These are phyloP conservation scores for Paramyrothecium sp. DNA, from an alignment of 2,329 filamentous ascomycete genomes.

Conservation along the genomic window DNA sequence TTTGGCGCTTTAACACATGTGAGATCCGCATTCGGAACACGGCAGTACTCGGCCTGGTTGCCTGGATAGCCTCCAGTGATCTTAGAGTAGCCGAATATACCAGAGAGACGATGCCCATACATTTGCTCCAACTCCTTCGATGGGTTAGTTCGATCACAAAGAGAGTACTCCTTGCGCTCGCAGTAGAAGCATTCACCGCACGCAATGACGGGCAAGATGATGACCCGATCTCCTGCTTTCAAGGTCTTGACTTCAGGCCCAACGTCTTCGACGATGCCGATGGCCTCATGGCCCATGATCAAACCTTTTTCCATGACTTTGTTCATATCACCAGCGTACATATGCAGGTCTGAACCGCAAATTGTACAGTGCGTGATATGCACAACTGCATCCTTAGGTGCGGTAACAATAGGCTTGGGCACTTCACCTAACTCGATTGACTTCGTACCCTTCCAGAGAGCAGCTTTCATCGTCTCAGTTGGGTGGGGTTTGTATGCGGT, in stretches of 20 bases:
- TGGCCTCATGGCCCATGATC: slow-evolving; percentile 1
- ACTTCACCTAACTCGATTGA: not conserved
- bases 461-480: not conserved
- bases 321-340: slow-evolving; percentile 1
- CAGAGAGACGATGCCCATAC: not conserved
- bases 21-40: not conserved
- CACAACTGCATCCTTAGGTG: slow-evolving; percentile 1
- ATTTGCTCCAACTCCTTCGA: not conserved
- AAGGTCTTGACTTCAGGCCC: not conserved
- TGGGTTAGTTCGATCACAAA: not conserved
- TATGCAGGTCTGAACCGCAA: not conserved
- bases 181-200: slow-evolving; percentile 1
- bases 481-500: not conserved
- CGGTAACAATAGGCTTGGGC: not conserved
- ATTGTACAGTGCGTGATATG: slow-evolving; percentile 1
- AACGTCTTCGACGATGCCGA: slow-evolving; percentile 1
- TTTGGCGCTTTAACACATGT: not conserved
- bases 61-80: slow-evolving; percentile 1
- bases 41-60: slow-evolving; percentile 1
- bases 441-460: not conserved
- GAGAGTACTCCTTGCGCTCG: not conserved
- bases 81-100: not conserved
- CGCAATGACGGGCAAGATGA: slow-evolving; percentile 1
- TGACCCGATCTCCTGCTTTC: not conserved
- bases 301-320: not conserved